A percentile compares a stretch with the other conserved stretches of the same genome.
These are phyloP conservation scores for Sclerotinia glacialis DNA, from an alignment of 2,329 filamentous ascomycete genomes.

Conservation along the genomic window DNA sequence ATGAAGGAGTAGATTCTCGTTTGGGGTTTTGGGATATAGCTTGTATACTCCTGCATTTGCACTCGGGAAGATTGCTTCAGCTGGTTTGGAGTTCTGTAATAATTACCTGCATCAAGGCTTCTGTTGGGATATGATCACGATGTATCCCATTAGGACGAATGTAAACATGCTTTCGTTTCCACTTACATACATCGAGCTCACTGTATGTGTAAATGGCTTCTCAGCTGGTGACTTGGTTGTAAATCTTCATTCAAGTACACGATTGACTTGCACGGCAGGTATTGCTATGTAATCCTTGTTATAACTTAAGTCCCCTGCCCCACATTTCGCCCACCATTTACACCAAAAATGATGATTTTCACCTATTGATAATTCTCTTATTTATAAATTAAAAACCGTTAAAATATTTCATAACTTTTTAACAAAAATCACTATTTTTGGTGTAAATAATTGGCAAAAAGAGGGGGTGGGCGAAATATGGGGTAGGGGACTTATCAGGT, in stretches of 20 bases:
- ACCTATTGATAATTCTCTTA: too few species aligned
- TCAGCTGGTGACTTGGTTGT: too few species aligned
- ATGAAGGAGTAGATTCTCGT: conserved; percentile 3
- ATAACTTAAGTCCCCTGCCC: too few species aligned
- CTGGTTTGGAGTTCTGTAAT: conserved; percentile 8
- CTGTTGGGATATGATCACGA: conserved; percentile 1
- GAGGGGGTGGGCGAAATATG: too few species aligned
- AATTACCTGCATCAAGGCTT: background rate
- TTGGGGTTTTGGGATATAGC: background rate
- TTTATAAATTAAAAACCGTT: too few species aligned
- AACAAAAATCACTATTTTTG: too few species aligned
- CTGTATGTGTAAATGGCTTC: background rate
- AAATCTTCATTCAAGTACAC: background rate
- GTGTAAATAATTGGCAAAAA: too few species aligned
- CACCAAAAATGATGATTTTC: too few species aligned
- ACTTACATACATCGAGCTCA: too few species aligned
- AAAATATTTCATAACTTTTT: too few species aligned
- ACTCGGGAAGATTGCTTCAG: background rate
- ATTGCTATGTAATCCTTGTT: background rate
- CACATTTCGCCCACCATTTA: too few species aligned
- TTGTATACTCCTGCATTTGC: background rate
- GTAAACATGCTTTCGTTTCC: background rate
- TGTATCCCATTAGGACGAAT: background rate
- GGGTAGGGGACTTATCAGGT: background rate
- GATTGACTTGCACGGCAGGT: background rate